Evolutionary conservation across 139 green algal genomes (phyloP).

Genomic region (Eudorina sp.): DNA sequence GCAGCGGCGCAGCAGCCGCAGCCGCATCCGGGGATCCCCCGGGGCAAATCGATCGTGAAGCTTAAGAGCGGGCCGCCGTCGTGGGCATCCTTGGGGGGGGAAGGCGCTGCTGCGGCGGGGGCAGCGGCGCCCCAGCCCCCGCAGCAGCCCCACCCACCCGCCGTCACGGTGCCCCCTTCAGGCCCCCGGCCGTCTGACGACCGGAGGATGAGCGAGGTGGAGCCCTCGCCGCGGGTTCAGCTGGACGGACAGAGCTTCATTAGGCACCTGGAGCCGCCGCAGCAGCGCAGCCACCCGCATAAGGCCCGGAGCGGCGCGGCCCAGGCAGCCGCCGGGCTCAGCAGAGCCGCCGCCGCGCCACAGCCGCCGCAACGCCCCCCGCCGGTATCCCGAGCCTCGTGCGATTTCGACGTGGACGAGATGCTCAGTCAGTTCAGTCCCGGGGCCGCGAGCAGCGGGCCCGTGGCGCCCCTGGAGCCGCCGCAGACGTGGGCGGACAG

Average conservation of each 20-base stretch:
- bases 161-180: background rate
- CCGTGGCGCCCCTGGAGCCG: background rate
- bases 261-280: constrained; percentile 5
- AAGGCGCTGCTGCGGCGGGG: background rate
- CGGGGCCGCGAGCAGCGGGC: too few species aligned
- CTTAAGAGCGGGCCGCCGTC: too few species aligned
- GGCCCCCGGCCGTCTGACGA: too few species aligned
- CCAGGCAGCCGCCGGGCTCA: background rate
- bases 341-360: background rate
- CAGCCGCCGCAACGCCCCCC: background rate
- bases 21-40: too few species aligned
- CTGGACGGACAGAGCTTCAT: background rate
- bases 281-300: background rate
- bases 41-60: too few species aligned
- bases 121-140: too few species aligned
- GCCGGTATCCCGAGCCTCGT: background rate
- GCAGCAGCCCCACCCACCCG: background rate
- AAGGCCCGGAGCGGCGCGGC: background rate
- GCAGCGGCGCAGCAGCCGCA: too few species aligned
- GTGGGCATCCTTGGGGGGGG: too few species aligned
- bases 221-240: background rate
- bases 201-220: background rate
- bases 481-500: background rate
- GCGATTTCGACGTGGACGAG: constrained; percentile 42
- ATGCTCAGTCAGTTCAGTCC: too few species aligned